Base-by-base conservation (phyloP, 371 early-diverging fungal genomes). In the Apophysomyces ossiformis region DNA sequence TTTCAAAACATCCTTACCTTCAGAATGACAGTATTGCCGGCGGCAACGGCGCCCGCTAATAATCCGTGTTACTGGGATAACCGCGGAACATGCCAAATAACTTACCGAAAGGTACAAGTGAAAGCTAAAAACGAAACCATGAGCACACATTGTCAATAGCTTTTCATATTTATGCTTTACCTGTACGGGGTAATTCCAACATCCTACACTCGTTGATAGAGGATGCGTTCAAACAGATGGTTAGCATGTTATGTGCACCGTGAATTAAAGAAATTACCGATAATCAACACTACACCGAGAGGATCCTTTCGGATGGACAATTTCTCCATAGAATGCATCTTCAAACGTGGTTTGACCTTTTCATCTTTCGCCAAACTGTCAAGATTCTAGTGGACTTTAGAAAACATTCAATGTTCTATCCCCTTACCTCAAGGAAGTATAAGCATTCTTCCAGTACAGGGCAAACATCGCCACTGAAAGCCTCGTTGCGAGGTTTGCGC, bases 11-110 rank as follows among this genome's bases (percentile, higher is more conserved):
- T 16, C 5, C 41, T 50, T 70, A 75, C 81, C 68, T 96, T 96
- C 50, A 95, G 43, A 18, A 93, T 78, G 38, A 79, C 93, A 3
- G 89, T 82, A 77, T 93, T 92, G 64, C 96, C 96, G 38, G 90
- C 95, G n/a, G 95, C 95, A 69, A 96, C 83, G n/a, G 96, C 95
- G 37, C 93, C 92, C 21, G 86, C 82, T 57, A 58, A 26, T 65
- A 8, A 47, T 62, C 65, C 0, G 61, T 90, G n/a, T 41, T n/a
- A 45, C 1, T n/a, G 32, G n/a, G 18, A 56, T 47, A 11, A 7
- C 16, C 16, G 15, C 26, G 35, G 12, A 7, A 15, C 15, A 41
- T 50, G 13, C 3, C 2, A 1, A 62, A 12, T 45, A 5, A n/a
- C 37, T 68, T 72, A 68, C 69, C 69, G 7, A 73, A 64, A 13